phyloP scores from a whole-genome alignment of 2,329 filamentous ascomycete genomes.

The Fusarium duplospermum region DNA sequence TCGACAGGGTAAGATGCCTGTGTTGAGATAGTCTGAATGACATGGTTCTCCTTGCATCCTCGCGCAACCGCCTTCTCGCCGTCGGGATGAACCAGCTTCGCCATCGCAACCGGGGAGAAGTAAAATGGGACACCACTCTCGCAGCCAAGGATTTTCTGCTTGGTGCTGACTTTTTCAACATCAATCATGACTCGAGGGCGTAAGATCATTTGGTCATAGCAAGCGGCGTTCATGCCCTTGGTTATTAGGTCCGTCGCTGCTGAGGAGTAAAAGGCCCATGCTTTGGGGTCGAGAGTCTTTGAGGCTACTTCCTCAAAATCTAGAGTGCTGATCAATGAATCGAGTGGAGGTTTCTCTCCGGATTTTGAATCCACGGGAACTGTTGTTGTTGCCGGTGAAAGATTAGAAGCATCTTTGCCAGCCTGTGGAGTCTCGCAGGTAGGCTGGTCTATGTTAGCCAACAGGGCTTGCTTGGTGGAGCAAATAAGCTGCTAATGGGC shows the following conservation, averaged over 20 bases:
- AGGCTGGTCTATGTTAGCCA: background rate
- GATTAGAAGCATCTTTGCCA: background rate
- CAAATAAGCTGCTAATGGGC: background rate
- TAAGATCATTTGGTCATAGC: slow-evolving; percentile 39
- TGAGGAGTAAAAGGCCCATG: slow-evolving; percentile 42
- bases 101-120: slow-evolving; percentile 57
- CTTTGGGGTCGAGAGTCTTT: slow-evolving; percentile 23
- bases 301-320: slow-evolving; percentile 42
- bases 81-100: slow-evolving; percentile 58
- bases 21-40: slow-evolving; percentile 20
- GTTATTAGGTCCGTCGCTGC: slow-evolving; percentile 44
- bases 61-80: slow-evolving; percentile 18
- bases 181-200: slow-evolving; percentile 40
- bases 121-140: slow-evolving; percentile 37
- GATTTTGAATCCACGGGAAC: background rate
- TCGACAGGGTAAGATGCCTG: slow-evolving; percentile 16
- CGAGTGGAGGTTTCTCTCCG: slow-evolving; percentile 13
- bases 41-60: background rate
- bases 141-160: slow-evolving; percentile 33
- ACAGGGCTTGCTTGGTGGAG: background rate
- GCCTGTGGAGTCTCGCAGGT: background rate
- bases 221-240: slow-evolving; percentile 30
- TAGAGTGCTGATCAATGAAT: slow-evolving; percentile 39
- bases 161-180: slow-evolving; percentile 19
- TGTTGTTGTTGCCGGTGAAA: background rate